Conservation (phyloP, 345 rosid species). For the Gossypium bickii region DNA sequence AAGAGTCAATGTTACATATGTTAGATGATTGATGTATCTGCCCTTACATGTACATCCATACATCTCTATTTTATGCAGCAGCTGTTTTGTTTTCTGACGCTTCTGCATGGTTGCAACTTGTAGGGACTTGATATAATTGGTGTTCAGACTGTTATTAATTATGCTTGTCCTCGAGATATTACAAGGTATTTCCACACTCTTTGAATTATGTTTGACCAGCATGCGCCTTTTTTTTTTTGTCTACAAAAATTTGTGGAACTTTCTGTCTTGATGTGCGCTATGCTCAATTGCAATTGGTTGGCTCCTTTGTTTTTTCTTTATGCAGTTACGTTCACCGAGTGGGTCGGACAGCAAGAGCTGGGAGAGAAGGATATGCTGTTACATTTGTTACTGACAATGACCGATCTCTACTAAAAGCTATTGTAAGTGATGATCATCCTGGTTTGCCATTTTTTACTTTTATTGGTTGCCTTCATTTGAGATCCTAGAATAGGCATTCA, state of each 20-base stretch:
- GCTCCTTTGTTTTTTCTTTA: constrained; percentile 6
- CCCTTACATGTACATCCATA: neutral
- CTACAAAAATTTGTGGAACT: neutral
- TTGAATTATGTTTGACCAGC: neutral
- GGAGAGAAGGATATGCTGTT: constrained; percentile 95
- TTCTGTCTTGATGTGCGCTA: neutral
- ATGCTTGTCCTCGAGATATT: constrained; percentile 94
- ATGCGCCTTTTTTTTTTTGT: neutral
- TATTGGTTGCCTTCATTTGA: neutral
- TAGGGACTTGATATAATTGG: constrained; percentile 98
- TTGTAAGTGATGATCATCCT: constrained; percentile 47
- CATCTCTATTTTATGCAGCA: neutral
- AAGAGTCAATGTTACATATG: neutral
- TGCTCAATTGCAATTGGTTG: neutral
- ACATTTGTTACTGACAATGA: constrained; percentile 90
- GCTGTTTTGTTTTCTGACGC: constrained; percentile 11
- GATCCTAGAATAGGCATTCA: neutral
- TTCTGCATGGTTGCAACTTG: constrained; percentile 11
- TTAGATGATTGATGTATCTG: neutral
- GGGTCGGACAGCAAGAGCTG: constrained; percentile 98
- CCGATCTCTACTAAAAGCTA: constrained; percentile 84
- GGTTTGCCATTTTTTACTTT: constrained; percentile 13
- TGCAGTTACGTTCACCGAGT: constrained; percentile 93
- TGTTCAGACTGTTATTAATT: constrained; percentile 91
- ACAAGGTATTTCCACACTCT: constrained; percentile 46